Percentiles rank a stretch among this genome's conserved stretches.
phyloP scores from a whole-genome alignment of 1,284 basidiomycete genomes.

The Leccinum pachyderme region DNA sequence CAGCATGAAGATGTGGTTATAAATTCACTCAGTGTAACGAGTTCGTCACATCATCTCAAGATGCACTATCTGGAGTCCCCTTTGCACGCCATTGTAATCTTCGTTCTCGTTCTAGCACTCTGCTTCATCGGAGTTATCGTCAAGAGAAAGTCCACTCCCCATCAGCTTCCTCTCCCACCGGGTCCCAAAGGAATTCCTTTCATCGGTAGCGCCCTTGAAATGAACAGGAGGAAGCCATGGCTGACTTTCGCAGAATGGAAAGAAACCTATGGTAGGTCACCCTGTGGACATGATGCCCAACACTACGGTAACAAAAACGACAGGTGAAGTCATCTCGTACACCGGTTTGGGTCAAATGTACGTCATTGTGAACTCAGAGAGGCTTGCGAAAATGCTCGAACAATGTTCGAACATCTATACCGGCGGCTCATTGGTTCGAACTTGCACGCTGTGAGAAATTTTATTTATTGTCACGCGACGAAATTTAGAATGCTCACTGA shows the following conservation, averaged over 20 bases:
- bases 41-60: background rate
- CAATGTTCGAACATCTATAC: conserved; percentile 25
- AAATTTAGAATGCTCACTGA: conserved; percentile 24
- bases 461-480: conserved; percentile 18
- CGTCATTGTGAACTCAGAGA: conserved; percentile 24
- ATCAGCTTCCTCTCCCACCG: conserved; percentile 28
- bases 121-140: background rate
- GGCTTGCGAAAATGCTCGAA: conserved; percentile 24
- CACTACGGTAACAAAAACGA: background rate
- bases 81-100: background rate
- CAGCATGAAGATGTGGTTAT: conserved; percentile 1
- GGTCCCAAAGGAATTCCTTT: conserved; percentile 30
- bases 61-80: conserved; percentile 9
- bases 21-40: background rate
- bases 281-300: background rate
- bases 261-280: conserved; percentile 24
- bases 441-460: conserved; percentile 12
- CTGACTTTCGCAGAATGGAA: conserved; percentile 29
- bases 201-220: conserved; percentile 24
- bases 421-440: conserved; percentile 12
- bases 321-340: conserved; percentile 25
- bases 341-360: conserved; percentile 20
- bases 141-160: conserved; percentile 10
- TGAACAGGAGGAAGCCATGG: conserved; percentile 31
- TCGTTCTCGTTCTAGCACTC: conserved; percentile 7